A percentile compares a stretch with the other conserved stretches of the same genome.
Conservation (phyloP, 2,329 filamentous ascomycete species). For the Aschersonia sp. region DNA sequence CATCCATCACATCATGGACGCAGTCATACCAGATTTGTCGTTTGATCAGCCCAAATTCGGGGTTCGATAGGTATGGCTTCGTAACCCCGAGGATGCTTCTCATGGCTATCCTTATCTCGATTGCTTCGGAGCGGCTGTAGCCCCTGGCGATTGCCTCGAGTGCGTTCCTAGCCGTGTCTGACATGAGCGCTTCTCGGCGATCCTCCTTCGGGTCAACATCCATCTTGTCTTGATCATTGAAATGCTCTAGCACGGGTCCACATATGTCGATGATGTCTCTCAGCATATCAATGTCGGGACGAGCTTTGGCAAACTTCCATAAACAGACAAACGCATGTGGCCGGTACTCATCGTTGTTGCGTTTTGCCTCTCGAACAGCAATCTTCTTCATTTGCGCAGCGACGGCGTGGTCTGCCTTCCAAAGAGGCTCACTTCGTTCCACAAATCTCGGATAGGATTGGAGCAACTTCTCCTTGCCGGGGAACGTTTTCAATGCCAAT, state of each 20-base stretch:
- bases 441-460: constrained; percentile 68
- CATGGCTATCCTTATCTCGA: constrained; percentile 19
- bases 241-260: constrained; percentile 43
- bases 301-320: constrained; percentile 54
- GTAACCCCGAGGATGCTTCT: constrained; percentile 23
- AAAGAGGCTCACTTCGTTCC: constrained; percentile 44
- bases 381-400: constrained; percentile 65
- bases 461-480: constrained; percentile 77
- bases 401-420: constrained; percentile 35
- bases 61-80: constrained; percentile 22
- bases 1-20: constrained; percentile 30
- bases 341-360: constrained; percentile 76
- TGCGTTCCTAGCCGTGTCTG: constrained; percentile 31
- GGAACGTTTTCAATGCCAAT: constrained; percentile 78
- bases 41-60: constrained; percentile 26
- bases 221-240: constrained; percentile 48
- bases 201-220: constrained; percentile 44
- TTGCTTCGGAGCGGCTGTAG: constrained; percentile 28
- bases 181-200: constrained; percentile 27
- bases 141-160: constrained; percentile 35
- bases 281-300: constrained; percentile 57
- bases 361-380: constrained; percentile 71
- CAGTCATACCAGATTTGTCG: constrained; percentile 37
- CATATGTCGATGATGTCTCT: constrained; percentile 51
- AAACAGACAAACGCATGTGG: constrained; percentile 59